Evolutionary conservation across 371 early-diverging fungal genomes (phyloP), one percentile per base, ranked within the genome.

Genomic region (Mucor saturninus): DNA sequence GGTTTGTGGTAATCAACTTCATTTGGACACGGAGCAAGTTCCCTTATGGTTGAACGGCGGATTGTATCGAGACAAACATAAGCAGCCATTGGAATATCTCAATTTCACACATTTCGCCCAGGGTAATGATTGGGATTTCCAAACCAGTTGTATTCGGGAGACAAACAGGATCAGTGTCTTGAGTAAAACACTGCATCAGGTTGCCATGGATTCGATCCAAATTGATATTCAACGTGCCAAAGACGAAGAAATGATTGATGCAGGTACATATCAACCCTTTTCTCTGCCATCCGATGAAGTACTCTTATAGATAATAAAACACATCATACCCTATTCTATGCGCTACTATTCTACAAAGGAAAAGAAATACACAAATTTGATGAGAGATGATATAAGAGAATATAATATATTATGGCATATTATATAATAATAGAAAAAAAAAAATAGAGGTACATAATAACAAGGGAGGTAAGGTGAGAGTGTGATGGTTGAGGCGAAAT

Each of bases 21-120:
- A 80, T 52, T 51, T 73, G 14, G 83, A 72, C 39, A 61, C 72
- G 2, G 46, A 61, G 2, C 65, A 65, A 2, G 53, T 50, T 2
- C 83, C 81, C 0, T 52, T 83, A 5, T 83, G 83, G 83, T 78
- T 73, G 61, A 83, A 83, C 56, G 83, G 80, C 8, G 83, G 80
- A 13, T 55, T 83, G 26, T 70, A 73, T 35, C 53, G 79, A 38
- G 72, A 83, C 65, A 83, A 83, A 58, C 66, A 83, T 52, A 61
- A 45, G 9, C 61, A 64, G 6, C 56, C 35, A 0, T 55, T 58
- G 3, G 68, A 69, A 9, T 67, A 83, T 28, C 69, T 82, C 4
- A 53, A 67, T 1, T 77, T 77, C 51, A 74, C 74, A 0, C 71
- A 74, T 46, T 71, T 30, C 31, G 69, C 62, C 5, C 56, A 50